A percentile compares a stretch with the other conserved stretches of the same genome.
Evolutionary conservation across 2,329 filamentous ascomycete genomes (phyloP).

Genomic region (Chrysoporthe cubensis): DNA sequence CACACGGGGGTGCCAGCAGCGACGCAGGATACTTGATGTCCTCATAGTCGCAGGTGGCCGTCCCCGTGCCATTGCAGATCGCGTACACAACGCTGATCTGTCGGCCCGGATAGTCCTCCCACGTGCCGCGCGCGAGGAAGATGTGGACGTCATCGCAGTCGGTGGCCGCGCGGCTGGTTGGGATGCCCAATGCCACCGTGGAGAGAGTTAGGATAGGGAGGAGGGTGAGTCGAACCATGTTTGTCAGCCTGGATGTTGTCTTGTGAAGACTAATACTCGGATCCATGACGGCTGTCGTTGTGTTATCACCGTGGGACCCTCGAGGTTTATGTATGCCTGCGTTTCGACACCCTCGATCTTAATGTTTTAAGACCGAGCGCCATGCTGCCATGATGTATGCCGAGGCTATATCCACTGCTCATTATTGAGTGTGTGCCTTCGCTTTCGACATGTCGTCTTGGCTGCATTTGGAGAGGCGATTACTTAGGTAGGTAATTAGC

Average conservation of each 20-base stretch:
- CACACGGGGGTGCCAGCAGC: conserved; percentile 14
- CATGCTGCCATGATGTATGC: no score
- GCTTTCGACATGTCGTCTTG: background rate
- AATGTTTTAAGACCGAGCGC: no score
- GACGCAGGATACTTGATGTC: conserved; percentile 21
- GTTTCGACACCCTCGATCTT: no score
- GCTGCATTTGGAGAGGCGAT: background rate
- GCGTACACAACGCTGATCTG: conserved; percentile 19
- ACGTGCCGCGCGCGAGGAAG: conserved; percentile 25
- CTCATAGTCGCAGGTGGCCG: conserved; percentile 21
- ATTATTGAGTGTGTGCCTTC: background rate
- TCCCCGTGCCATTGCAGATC: conserved; percentile 20
- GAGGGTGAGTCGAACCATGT: background rate
- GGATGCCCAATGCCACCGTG: background rate
- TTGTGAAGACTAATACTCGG: background rate
- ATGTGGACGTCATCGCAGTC: conserved; percentile 23
- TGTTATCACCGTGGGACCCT: background rate
- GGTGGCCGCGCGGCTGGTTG: background rate
- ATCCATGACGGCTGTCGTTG: background rate
- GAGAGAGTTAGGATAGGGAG: background rate
- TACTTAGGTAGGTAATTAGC: background rate
- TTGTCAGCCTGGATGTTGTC: background rate
- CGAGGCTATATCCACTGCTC: no score
- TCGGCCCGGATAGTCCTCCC: conserved; percentile 23
- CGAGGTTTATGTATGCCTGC: background rate